A percentile compares a stretch with the other conserved stretches of the same genome.
Evolutionary conservation across 306 rosid genomes (phyloP).

Genomic region (Ormosia emarginata): DNA sequence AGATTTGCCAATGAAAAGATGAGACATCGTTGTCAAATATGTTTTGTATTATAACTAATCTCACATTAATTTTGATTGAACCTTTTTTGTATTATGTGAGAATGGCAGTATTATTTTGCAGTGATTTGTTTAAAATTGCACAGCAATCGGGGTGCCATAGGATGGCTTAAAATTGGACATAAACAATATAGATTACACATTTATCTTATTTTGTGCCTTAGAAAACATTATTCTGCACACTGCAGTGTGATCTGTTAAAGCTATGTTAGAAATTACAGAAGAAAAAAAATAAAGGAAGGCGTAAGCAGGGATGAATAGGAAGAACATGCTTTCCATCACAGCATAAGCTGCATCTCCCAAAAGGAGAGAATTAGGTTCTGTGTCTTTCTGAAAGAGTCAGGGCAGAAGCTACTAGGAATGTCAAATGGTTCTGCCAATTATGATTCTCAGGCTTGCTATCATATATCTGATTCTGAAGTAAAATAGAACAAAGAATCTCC

Average conservation of each 20-base stretch:
- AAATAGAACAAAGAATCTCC: background rate
- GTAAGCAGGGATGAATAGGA: background rate
- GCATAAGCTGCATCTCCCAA: conserved; percentile 14
- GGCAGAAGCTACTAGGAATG: conserved; percentile 35
- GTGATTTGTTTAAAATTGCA: background rate
- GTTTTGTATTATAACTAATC: background rate
- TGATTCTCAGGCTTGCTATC: conserved; percentile 12
- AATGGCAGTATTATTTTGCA: background rate
- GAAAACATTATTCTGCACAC: background rate
- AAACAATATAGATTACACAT: background rate
- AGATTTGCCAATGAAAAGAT: conserved; percentile 24
- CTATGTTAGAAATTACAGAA: background rate
- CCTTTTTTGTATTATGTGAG: background rate
- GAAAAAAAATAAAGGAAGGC: background rate
- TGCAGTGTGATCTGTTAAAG: background rate
- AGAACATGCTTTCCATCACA: conserved; percentile 25
- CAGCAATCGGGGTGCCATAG: background rate
- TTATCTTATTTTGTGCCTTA: background rate
- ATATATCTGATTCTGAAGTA: background rate
- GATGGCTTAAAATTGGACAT: background rate
- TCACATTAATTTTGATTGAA: background rate
- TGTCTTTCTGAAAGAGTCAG: conserved; percentile 32
- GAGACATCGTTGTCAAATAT: conserved; percentile 12
- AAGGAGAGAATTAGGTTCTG: conserved; percentile 44
- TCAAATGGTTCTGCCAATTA: conserved; percentile 14